These are phyloP conservation scores for Lecanicillium sp. DNA, from an alignment of 2,329 filamentous ascomycete species.

Conservation along the genomic window DNA sequence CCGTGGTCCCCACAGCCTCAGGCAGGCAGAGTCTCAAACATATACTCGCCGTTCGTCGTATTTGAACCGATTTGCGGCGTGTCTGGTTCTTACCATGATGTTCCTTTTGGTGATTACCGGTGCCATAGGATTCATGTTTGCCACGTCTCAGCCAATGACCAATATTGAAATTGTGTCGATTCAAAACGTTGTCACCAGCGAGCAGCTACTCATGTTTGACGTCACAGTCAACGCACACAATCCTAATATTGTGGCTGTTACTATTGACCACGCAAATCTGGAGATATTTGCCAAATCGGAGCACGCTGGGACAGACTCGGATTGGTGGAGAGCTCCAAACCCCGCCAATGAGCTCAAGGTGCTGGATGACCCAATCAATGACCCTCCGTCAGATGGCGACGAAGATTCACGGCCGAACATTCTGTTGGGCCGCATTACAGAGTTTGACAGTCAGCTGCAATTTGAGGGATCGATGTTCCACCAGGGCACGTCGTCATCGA, in stretches of 20 bases:
- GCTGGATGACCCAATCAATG: slow-evolving; percentile 26
- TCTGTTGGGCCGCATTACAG: slow-evolving; percentile 79
- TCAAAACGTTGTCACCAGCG: slow-evolving; percentile 83
- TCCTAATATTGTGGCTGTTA: slow-evolving; percentile 84
- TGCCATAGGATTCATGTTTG: slow-evolving; percentile 81
- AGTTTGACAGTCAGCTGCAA: slow-evolving; percentile 78
- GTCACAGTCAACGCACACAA: slow-evolving; percentile 82
- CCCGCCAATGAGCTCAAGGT: slow-evolving; percentile 18
- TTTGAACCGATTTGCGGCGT: slow-evolving; percentile 72
- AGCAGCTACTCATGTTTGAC: slow-evolving; percentile 93
- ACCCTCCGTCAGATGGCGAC: slow-evolving; percentile 48
- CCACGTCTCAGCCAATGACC: slow-evolving; percentile 79
- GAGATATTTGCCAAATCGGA: slow-evolving; percentile 93
- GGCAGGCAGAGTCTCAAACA: slow-evolving; percentile 67
- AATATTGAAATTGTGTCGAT: slow-evolving; percentile 74
- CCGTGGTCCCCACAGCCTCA: slow-evolving; percentile 46
- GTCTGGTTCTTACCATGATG: slow-evolving; percentile 75
- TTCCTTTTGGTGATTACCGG: slow-evolving; percentile 76
- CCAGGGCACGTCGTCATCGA: slow-evolving; percentile 61
- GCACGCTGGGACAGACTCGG: slow-evolving; percentile 64
- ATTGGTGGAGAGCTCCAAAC: slow-evolving; percentile 44
- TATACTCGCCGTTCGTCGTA: slow-evolving; percentile 56
- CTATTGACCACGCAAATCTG: slow-evolving; percentile 78
- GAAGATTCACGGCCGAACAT: slow-evolving; percentile 61
- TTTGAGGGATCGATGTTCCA: slow-evolving; percentile 90